Conservation (phyloP, 768 basidiomycete genomes). For the Leccinum fibrillosum region DNA sequence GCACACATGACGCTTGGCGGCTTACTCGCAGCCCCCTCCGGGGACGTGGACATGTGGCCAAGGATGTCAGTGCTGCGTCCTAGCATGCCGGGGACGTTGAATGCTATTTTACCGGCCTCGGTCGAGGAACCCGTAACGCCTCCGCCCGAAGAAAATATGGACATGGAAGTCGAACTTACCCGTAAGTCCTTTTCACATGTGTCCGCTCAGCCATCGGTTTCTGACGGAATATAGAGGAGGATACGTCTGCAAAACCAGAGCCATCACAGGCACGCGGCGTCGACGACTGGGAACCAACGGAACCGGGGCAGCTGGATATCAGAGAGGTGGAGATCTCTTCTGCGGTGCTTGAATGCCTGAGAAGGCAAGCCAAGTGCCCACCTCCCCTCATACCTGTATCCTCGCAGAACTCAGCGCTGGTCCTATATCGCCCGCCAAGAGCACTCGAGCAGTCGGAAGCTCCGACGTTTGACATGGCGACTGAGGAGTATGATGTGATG, state of each 20-base stretch:
- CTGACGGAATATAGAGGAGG: conserved; percentile 3
- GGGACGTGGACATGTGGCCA: conserved; percentile 20
- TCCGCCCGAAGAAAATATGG: conserved; percentile 39
- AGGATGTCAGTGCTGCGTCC: conserved; percentile 6
- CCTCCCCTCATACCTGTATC: conserved; percentile 20
- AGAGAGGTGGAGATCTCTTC: conserved; percentile 40
- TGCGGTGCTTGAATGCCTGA: conserved; percentile 45
- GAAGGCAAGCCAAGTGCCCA: conserved; percentile 25
- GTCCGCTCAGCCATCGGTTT: conserved; percentile 1
- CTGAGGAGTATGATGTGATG: conserved; percentile 45
- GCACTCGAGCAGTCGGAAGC: conserved; percentile 1
- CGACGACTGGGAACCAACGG: conserved; percentile 22
- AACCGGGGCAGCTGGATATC: conserved; percentile 19
- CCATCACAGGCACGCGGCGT: conserved; percentile 17
- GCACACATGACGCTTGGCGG: conserved; percentile 44
- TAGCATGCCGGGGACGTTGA: conserved; percentile 2
- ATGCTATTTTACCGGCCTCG: conserved; percentile 32
- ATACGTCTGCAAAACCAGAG: conserved; percentile 23
- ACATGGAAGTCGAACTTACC: conserved; percentile 70
- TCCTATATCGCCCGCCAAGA: conserved; percentile 48
- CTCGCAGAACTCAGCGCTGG: conserved; percentile 38
- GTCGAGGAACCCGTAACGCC: conserved; percentile 40
- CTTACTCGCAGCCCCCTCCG: conserved; percentile 2
- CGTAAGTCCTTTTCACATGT: conserved; percentile 37
- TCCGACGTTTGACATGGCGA: background rate